Percentiles rank a stretch among this genome's conserved stretches.
These are phyloP conservation scores for Diaporthe citri DNA, from an alignment of 2,329 filamentous ascomycete genomes.

Conservation along the genomic window DNA sequence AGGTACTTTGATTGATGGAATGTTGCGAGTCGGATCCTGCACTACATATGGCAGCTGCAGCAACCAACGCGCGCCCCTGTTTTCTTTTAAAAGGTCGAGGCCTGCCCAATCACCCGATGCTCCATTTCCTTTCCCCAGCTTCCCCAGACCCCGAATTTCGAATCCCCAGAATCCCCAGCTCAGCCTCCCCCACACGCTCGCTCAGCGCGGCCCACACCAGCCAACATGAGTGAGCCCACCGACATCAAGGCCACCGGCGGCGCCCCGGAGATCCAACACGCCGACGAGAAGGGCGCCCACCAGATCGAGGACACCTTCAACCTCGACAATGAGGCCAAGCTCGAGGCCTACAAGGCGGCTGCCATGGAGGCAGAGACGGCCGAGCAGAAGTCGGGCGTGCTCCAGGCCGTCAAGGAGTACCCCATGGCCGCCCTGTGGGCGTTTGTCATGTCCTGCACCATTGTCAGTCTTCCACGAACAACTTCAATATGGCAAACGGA, in stretches of 20 bases:
- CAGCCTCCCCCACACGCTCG: background rate
- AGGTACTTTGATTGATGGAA: slow-evolving; percentile 27
- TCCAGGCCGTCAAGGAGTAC: slow-evolving; percentile 50
- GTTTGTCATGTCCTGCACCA: slow-evolving; percentile 54
- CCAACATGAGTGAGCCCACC: slow-evolving; percentile 23
- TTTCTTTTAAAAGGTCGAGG: slow-evolving; percentile 6
- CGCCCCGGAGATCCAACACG: slow-evolving; percentile 6
- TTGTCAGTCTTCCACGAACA: slow-evolving; percentile 50
- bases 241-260: background rate
- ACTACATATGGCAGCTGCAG: background rate
- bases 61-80: background rate
- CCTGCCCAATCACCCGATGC: background rate
- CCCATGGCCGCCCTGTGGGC: slow-evolving; percentile 55
- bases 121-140: background rate
- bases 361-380: slow-evolving; percentile 68
- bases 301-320: slow-evolving; percentile 33
- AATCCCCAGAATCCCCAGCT: background rate
- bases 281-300: slow-evolving; percentile 26
- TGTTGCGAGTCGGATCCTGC: slow-evolving; percentile 12
- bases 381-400: slow-evolving; percentile 51
- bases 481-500: slow-evolving; percentile 26
- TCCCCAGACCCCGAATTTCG: background rate
- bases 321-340: slow-evolving; percentile 52
- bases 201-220: slow-evolving; percentile 3
- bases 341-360: slow-evolving; percentile 60